These are phyloP conservation scores for Xanthoconium stramineum DNA, from an alignment of 768 basidiomycete genomes.

Conservation along the genomic window DNA sequence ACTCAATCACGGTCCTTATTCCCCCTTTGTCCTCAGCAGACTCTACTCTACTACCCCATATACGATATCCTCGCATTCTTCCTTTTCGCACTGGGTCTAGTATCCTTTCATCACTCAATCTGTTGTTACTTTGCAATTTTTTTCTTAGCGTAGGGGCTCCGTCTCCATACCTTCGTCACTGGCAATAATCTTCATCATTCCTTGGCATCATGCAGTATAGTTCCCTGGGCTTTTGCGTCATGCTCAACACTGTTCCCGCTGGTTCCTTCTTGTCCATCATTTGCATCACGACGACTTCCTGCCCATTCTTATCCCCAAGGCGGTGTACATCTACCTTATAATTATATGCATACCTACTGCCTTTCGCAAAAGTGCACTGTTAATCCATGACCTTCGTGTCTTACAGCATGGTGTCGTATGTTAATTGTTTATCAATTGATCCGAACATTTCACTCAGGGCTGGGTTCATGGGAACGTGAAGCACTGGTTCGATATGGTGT, in stretches of 20 bases:
- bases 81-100: conserved; percentile 19
- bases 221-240: conserved; percentile 20
- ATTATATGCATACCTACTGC: conserved; percentile 34
- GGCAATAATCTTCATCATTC: conserved; percentile 29
- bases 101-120: conserved; percentile 21
- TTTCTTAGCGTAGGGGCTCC: conserved; percentile 13
- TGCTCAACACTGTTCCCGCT: conserved; percentile 27
- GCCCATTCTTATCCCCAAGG: conserved; percentile 19
- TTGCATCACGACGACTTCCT: conserved; percentile 28
- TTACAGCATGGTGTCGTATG: conserved; percentile 19
- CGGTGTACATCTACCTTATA: conserved; percentile 37
- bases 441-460: background rate
- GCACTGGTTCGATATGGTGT: background rate
- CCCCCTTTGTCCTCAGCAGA: conserved; percentile 17
- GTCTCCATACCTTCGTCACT: conserved; percentile 29
- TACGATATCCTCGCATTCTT: conserved; percentile 28
- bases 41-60: conserved; percentile 24
- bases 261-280: conserved; percentile 19
- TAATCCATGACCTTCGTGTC: conserved; percentile 26
- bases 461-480: too few species aligned
- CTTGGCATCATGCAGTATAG: conserved; percentile 29
- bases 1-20: conserved; percentile 16
- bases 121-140: conserved; percentile 21
- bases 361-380: conserved; percentile 28
- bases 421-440: background rate